These are phyloP conservation scores for Megacollybia marginata DNA, from an alignment of 768 basidiomycete genomes.

Conservation along the genomic window DNA sequence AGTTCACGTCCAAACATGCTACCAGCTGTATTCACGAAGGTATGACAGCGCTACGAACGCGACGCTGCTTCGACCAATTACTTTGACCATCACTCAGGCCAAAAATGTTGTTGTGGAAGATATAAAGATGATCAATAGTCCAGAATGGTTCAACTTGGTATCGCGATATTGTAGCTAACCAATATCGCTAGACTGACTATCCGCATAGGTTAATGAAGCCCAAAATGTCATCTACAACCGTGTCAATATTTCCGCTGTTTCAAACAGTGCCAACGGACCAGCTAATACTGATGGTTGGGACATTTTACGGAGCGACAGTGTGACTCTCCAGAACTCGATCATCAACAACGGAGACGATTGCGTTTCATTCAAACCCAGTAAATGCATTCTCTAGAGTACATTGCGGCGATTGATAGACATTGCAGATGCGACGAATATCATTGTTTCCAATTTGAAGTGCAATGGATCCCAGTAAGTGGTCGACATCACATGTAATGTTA, in stretches of 20 bases:
- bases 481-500: background rate
- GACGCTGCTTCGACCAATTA: constrained; percentile 46
- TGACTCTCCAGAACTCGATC: constrained; percentile 39
- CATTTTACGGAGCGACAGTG: constrained; percentile 47
- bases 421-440: constrained; percentile 44
- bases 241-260: constrained; percentile 37
- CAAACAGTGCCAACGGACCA: constrained; percentile 33
- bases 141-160: constrained; percentile 48
- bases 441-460: constrained; percentile 50
- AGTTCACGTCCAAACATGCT: constrained; percentile 7
- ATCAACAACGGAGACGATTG: constrained; percentile 54
- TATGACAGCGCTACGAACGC: constrained; percentile 4
- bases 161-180: constrained; percentile 1
- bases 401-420: background rate
- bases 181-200: background rate
- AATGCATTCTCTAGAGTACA: background rate
- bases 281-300: constrained; percentile 61
- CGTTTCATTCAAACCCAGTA: constrained; percentile 52
- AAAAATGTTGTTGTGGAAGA: constrained; percentile 38
- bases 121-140: constrained; percentile 41
- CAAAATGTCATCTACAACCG: constrained; percentile 37
- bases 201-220: constrained; percentile 37
- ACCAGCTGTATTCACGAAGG: too few species aligned
- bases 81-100: constrained; percentile 47
- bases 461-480: constrained; percentile 48